Evolutionary conservation across 2,329 filamentous ascomycete species (phyloP), one percentile per base, ranked within the genome.

Genomic region (Fusarium sambucinum): DNA sequence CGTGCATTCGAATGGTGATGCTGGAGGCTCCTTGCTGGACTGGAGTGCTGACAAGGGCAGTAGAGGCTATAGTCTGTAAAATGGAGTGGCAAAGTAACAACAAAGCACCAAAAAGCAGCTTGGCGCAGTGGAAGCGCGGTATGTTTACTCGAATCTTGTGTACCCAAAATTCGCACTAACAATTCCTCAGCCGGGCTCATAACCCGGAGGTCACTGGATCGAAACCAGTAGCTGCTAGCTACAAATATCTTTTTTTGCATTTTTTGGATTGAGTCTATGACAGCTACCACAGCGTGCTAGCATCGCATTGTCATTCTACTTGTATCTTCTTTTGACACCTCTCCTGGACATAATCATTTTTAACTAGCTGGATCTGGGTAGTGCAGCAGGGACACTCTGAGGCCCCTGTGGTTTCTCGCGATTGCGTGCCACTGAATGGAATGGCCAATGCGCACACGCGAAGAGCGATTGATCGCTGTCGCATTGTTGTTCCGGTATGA

Each of bases 61-160:
- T 5, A 2, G 10, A 19, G n/a, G 1, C 0, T 38, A 38, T 21
- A 38, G 6, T 13, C 0, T 6, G 3, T 6, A 23, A 41, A 10
- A 23, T 1, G 1, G 2, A 13, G 2, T 33, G 42, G 42, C n/a
- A 44, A 56, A 63, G 23, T 23, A 63, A 38, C 51, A 11, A 42
- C 16, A 42, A 42, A 42, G 40, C 58, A 57, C 23, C 23, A 48
- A 16, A 63, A 63, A 63, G 59, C 59, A 63, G 59, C 59, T 63
- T 63, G 59, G 59, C 59, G 59, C 59, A 63, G 59, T 63, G 59
- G 59, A 63, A 63, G 59, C 59, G 59, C 59, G 58, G 59, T 63
- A 63, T 21, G 59, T 63, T 25, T 14, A 17, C 19, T 21, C 21
- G 19, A 21, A 38, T 42, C 23, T 9, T 44, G 17, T 4, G 10